Conservation (phyloP, 371 early-diverging fungal genomes). For the Umbelopsis sp. region DNA sequence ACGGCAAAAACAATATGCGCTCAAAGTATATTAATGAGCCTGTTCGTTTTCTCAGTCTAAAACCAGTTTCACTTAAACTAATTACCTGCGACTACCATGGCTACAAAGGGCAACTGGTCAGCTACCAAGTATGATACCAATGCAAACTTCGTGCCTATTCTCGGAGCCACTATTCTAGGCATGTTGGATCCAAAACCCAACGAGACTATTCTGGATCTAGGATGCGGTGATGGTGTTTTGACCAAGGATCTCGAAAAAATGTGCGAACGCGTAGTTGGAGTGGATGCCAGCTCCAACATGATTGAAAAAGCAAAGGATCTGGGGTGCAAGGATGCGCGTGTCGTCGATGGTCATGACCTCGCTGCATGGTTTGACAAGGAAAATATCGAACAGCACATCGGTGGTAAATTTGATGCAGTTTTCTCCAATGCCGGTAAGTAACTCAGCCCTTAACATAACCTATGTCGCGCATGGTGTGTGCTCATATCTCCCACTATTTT, state of each 20-base stretch:
- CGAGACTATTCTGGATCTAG: constrained; percentile 69
- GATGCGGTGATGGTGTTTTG: constrained; percentile 74
- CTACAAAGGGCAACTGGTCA: constrained; percentile 51
- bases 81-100: background rate
- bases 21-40: background rate
- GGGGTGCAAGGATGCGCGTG: constrained; percentile 37
- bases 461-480: no score
- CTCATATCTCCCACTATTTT: constrained; percentile 7
- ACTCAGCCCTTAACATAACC: background rate
- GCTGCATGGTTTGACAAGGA: constrained; percentile 45
- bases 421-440: constrained; percentile 63
- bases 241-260: constrained; percentile 52
- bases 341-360: constrained; percentile 61
- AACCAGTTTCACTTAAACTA: background rate
- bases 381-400: constrained; percentile 15
- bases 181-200: constrained; percentile 51
- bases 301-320: constrained; percentile 48
- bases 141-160: constrained; percentile 64
- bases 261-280: constrained; percentile 59
- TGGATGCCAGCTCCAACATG: constrained; percentile 68
- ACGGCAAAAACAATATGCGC: constrained; percentile 16
- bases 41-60: background rate
- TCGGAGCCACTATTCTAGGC: constrained; percentile 52
- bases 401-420: constrained; percentile 60
- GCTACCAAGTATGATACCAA: constrained; percentile 52